phyloP scores from a whole-genome alignment of 1,139 yeast species.

The Suhomyces yuchorum region DNA sequence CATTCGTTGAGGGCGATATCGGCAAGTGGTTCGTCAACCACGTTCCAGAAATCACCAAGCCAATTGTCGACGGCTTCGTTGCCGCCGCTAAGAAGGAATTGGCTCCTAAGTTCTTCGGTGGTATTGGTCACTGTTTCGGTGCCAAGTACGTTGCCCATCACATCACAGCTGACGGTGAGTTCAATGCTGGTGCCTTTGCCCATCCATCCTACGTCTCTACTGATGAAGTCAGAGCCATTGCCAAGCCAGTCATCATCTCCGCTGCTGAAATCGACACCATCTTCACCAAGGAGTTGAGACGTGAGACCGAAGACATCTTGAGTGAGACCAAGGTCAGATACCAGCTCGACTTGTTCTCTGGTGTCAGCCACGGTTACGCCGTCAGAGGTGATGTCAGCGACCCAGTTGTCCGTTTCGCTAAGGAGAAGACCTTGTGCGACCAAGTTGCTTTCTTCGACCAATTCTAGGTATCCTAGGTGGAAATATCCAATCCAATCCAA shows the following conservation, averaged over 20 bases:
- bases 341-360: constrained; percentile 61
- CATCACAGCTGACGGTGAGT: constrained; percentile 46
- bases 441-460: constrained; percentile 41
- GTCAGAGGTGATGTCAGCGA: constrained; percentile 65
- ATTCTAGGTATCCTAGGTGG: constrained; percentile 3
- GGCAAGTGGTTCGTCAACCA: constrained; percentile 59
- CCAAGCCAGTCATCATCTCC: constrained; percentile 63
- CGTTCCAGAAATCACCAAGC: constrained; percentile 44
- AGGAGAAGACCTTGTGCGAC: constrained; percentile 65
- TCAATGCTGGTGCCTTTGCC: constrained; percentile 69
- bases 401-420: constrained; percentile 64
- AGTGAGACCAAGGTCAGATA: constrained; percentile 45
- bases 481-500: no score
- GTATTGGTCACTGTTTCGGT: constrained; percentile 84
- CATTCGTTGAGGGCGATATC: constrained; percentile 33
- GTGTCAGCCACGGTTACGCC: constrained; percentile 73
- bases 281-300: constrained; percentile 66
- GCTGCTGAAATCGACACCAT: constrained; percentile 71
- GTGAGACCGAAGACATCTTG: constrained; percentile 59
- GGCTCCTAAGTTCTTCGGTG: constrained; percentile 55
- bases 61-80: constrained; percentile 46
- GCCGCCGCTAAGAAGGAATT: constrained; percentile 42
- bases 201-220: constrained; percentile 75
- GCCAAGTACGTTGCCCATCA: constrained; percentile 67
- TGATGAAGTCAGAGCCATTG: constrained; percentile 61